Conservation (phyloP, 1,284 basidiomycete genomes). For the Grifola frondosa region DNA sequence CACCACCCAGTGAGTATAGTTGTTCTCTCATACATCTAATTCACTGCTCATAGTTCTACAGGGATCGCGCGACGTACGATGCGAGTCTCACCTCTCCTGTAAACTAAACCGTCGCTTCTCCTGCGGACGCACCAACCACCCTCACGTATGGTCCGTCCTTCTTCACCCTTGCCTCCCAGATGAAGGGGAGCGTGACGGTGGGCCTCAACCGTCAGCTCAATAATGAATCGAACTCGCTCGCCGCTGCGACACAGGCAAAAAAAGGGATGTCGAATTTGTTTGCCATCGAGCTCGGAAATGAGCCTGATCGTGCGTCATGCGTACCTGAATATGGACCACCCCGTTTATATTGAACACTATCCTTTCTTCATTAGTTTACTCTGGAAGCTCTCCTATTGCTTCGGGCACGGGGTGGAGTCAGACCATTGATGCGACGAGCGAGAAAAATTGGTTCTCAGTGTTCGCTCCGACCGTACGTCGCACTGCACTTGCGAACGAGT, state of each 20-base stretch:
- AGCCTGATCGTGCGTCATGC: conserved; percentile 42
- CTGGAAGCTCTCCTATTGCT: conserved; percentile 31
- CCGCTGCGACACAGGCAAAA: conserved; percentile 37
- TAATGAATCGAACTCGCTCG: conserved; percentile 38
- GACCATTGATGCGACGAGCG: conserved; percentile 34
- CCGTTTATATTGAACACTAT: not conserved
- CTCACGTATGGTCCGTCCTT: conserved; percentile 44
- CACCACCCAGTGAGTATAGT: conserved; percentile 39
- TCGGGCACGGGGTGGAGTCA: conserved; percentile 34
- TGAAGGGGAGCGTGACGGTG: conserved; percentile 39
- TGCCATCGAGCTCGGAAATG: conserved; percentile 45
- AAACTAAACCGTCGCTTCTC: conserved; percentile 39
- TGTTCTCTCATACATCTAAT: not conserved
- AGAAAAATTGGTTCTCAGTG: conserved; percentile 38
- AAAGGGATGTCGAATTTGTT: conserved; percentile 36
- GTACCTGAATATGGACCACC: too few species aligned
- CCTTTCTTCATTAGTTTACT: conserved; percentile 24
- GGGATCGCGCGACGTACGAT: conserved; percentile 43
- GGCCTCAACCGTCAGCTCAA: conserved; percentile 43
- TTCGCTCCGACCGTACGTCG: conserved; percentile 34
- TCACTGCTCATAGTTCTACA: conserved; percentile 10
- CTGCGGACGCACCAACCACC: conserved; percentile 37
- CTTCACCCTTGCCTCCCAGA: conserved; percentile 36
- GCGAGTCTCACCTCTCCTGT: conserved; percentile 34
- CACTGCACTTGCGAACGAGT: not conserved